Base-by-base conservation (phyloP, 202 grass and related monocot species). In the Bolboschoenoplectus hybrid region DNA sequence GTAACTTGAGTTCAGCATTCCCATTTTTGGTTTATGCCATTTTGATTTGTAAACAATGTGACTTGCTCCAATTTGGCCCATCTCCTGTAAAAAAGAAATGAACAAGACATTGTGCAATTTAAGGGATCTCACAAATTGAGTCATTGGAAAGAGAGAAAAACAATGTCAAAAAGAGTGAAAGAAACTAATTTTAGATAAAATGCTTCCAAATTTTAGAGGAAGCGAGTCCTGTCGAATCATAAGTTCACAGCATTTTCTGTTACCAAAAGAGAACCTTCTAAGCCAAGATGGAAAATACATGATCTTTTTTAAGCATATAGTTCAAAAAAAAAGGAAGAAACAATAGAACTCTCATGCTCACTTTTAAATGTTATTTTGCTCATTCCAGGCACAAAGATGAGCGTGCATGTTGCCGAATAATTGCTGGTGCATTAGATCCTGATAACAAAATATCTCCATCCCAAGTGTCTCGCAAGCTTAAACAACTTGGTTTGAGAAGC, bases 361-460 rank as follows among this genome's bases (percentile, higher is more conserved):
- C 8, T 52, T 63, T 62, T 64, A 75, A 56, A 26, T 67, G 19
- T 84, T 65, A 80, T 67, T 20, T 88, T 88, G 68, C 55, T 65
- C 81, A 32, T 93, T 90, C 26, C 81, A 98, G 96, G 88, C 86
- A 92, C 32, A 94, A 94, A 86, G 95, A 92, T 85, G 93, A 95
- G 12, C 85, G 84, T 3, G 88, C 85, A 87, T 98, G 90, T 74
- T 89, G 81, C 77, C 89, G 82, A 85, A 80, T 93, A 20, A 98
- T 95, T 87, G 93, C 95, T 82, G 87, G 93, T 86, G 93, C 95
- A 84, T 87, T 98, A 88, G 89, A 95, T 85, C 84, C 95, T 81
- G 89, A 86, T 46, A 89, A 92, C 57, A 91, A 89, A 86, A 91
- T 97, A 91, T 77, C 90, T 63, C 81, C 95, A 46, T 85, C 85